Evolutionary conservation across 2,329 filamentous ascomycete species (phyloP), one percentile per base, ranked within the genome.

Genomic region (Thielaviopsis euricoi): DNA sequence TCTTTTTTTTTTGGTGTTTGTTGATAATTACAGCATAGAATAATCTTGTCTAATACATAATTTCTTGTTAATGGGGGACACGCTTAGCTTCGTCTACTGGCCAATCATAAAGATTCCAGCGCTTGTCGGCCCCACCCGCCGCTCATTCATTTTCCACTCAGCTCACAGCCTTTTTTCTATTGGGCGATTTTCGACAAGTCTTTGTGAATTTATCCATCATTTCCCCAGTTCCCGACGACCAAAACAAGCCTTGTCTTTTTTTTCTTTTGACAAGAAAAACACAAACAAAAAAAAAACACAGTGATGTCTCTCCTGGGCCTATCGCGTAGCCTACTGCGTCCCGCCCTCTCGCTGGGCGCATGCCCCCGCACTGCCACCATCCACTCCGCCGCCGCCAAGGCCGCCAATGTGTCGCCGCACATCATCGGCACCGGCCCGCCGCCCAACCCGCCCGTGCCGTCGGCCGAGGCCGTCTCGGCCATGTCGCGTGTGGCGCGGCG

Each of bases 391-490:
- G 61, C 64, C 59, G 62, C 63, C 54, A 66, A 68, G 58, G 63
- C 71, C 22, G 77, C 77, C 53, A 71, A 74, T 62, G 76, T 79
- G 60, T 72, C 72, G 26, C 73, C 79, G 50, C 70, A 33, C 29
- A 33, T 80, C 62, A 73, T 78, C 62, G 77, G 77, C 61, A 73
- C 77, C 37, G 80, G 81, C 1, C 81, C 81, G 57, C 81, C 81
- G 6, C 81, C 81, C 2, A 71, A 74, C 58, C 71, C 80, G 0
- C 81, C 81, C 1, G 64, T 69, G 23, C 74, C 79, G 12, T 68
- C 68, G 6, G 66, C 67, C 48, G 68, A 67, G 55, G 67, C 68
- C 61, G 56, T 58, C 61, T 67, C 26, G 63, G 66, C 46, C 62
- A 60, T 63, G 50, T 68, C 69, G 43, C 70, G 79, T 46, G 67